A percentile compares a stretch with the other conserved stretches of the same genome.
Evolutionary conservation across 176 grass and related monocot species (phyloP).

Genomic region (Zoysia pacifica): DNA sequence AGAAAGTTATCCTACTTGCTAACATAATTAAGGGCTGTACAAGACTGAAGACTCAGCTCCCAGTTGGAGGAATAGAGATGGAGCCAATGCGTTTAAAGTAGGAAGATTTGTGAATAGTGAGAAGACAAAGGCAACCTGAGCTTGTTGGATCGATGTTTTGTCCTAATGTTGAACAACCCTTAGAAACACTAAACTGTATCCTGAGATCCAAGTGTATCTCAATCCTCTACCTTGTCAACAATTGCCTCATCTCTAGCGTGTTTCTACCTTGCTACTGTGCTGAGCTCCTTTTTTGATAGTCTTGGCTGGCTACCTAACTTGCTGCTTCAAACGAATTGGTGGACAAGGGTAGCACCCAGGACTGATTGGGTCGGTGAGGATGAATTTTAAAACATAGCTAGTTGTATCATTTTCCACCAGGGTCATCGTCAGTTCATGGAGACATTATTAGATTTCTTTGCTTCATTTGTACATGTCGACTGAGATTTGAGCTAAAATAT

Average conservation of each 20-base stretch:
- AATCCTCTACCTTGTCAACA: background rate
- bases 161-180: constrained; percentile 8
- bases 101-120: background rate
- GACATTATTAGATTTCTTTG: background rate
- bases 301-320: background rate
- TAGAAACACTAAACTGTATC: background rate
- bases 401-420: background rate
- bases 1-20: constrained; percentile 11
- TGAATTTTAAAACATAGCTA: constrained; percentile 19
- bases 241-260: background rate
- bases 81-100: background rate
- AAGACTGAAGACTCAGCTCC: background rate
- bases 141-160: background rate
- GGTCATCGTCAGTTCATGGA: background rate
- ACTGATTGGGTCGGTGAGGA: background rate
- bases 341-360: no score
- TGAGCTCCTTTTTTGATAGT: background rate
- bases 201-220: background rate
- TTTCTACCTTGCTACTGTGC: background rate
- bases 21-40: background rate
- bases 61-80: background rate
- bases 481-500: constrained; percentile 20
- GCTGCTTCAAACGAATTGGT: background rate
- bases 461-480: constrained; percentile 25
- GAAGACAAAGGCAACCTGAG: background rate